These are phyloP conservation scores for Malania oleifera DNA, from an alignment of 164 flowering plant species.

Conservation along the genomic window DNA sequence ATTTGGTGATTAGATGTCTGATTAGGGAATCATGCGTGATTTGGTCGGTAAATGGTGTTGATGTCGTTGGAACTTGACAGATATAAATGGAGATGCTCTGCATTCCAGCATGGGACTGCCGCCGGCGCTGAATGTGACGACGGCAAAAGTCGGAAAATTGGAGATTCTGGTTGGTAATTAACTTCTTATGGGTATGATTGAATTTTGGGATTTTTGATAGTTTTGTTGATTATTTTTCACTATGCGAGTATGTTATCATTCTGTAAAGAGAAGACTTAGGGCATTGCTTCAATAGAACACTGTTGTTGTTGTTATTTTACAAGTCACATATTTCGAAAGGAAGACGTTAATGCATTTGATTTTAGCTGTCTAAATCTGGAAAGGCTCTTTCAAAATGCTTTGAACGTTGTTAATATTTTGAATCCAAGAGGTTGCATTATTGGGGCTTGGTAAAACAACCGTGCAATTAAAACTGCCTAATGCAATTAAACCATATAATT, in stretches of 20 bases:
- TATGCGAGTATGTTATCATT: too few species aligned
- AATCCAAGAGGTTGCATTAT: too few species aligned
- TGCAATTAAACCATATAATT: not conserved
- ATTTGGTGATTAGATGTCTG: conserved; percentile 5
- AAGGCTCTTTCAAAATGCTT: too few species aligned
- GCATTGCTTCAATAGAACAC: too few species aligned
- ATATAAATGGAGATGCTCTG: conserved; percentile 90
- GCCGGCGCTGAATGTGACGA: conserved; percentile 71
- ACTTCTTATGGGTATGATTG: not conserved
- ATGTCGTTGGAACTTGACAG: conserved; percentile 25
- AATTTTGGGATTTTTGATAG: not conserved
- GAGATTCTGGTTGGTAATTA: conserved; percentile 63
- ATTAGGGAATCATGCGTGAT: not conserved
- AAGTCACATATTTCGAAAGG: too few species aligned
- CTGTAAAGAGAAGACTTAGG: too few species aligned
- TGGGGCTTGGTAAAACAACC: not conserved
- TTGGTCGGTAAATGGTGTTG: not conserved
- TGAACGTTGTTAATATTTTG: too few species aligned
- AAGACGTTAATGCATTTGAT: too few species aligned
- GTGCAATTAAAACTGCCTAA: not conserved
- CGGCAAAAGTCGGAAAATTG: conserved; percentile 82
- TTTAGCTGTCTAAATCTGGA: too few species aligned
- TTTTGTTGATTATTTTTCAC: too few species aligned
- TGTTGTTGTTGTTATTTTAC: too few species aligned
- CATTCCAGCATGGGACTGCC: conserved; percentile 94